A percentile compares a stretch with the other conserved stretches of the same genome.
phyloP scores from a whole-genome alignment of 2,329 filamentous ascomycete species.

The Paraphoma chrysanthemicola region DNA sequence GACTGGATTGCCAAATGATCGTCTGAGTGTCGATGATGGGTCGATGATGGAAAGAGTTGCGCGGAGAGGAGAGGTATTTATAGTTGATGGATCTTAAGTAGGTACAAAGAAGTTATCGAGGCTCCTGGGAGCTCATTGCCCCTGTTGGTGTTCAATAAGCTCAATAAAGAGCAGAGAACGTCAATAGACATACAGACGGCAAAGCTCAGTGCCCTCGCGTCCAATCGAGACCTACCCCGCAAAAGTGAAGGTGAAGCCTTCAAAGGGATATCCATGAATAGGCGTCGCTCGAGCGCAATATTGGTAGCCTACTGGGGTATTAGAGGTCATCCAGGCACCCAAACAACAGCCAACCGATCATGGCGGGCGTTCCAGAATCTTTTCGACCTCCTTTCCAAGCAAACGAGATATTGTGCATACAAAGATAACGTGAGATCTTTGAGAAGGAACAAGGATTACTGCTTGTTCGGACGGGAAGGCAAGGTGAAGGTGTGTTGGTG shows the following conservation, averaged over 20 bases:
- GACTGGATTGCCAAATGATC: slow-evolving; percentile 7
- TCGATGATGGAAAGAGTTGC: slow-evolving; percentile 10
- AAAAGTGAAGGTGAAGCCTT: slow-evolving; percentile 18
- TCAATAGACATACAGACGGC: slow-evolving; percentile 15
- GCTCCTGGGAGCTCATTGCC: background rate
- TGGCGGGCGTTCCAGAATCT: slow-evolving; percentile 10
- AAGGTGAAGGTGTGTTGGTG: slow-evolving; percentile 17
- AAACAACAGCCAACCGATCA: background rate
- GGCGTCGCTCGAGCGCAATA: slow-evolving; percentile 6
- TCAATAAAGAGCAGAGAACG: slow-evolving; percentile 17
- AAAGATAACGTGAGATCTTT: slow-evolving; percentile 13
- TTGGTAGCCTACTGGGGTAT: background rate
- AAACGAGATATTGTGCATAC: slow-evolving; percentile 8
- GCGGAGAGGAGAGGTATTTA: slow-evolving; percentile 14
- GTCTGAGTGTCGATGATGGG: slow-evolving; percentile 11
- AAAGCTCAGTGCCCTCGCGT: slow-evolving; percentile 3
- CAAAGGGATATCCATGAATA: slow-evolving; percentile 18
- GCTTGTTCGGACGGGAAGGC: slow-evolving; percentile 10
- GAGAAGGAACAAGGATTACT: slow-evolving; percentile 19
- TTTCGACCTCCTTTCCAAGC: slow-evolving; percentile 5
- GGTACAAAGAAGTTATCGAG: slow-evolving; percentile 1
- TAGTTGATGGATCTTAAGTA: slow-evolving; percentile 1
- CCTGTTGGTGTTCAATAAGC: background rate
- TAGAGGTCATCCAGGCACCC: slow-evolving; percentile 8
- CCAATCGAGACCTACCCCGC: slow-evolving; percentile 12